Percentiles rank a stretch among this genome's conserved stretches.
phyloP scores from a whole-genome alignment of 2,329 filamentous ascomycete genomes.

The Pseudophaeomoniella oleicola region DNA sequence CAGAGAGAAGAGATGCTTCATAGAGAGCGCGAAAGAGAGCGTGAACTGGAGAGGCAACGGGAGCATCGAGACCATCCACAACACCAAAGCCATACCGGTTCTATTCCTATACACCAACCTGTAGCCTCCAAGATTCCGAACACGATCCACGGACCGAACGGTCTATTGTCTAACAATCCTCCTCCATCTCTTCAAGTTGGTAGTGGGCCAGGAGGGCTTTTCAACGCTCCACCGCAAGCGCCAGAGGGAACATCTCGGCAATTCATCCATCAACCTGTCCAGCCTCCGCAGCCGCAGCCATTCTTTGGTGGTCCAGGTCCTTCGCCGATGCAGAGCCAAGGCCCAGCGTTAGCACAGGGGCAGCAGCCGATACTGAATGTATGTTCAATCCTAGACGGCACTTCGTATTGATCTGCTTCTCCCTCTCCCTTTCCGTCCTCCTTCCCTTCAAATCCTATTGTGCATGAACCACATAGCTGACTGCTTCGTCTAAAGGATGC shows the following conservation, averaged over 20 bases:
- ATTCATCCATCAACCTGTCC: conserved; percentile 48
- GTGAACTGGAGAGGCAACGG: conserved; percentile 49
- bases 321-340: conserved; percentile 33
- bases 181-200: conserved; percentile 43
- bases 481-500: no score
- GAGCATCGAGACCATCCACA: conserved; percentile 52
- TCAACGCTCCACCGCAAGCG: conserved; percentile 53
- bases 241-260: conserved; percentile 38
- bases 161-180: conserved; percentile 57
- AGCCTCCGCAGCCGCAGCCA: conserved; percentile 37
- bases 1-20: conserved; percentile 40
- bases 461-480: conserved; percentile 33
- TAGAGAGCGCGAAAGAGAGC: conserved; percentile 38
- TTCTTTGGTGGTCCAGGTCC: conserved; percentile 28
- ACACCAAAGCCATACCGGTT: conserved; percentile 71
- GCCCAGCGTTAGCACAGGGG: conserved; percentile 51
- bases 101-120: conserved; percentile 86
- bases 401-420: conserved; percentile 1
- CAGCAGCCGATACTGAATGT: conserved; percentile 70
- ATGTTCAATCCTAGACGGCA: conserved; percentile 19
- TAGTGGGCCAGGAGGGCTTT: conserved; percentile 48
- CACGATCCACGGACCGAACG: conserved; percentile 84
- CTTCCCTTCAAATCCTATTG: conserved; percentile 1
- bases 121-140: conserved; percentile 68
- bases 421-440: neutral